These are phyloP conservation scores for Boletellus ananas DNA, from an alignment of 768 basidiomycete species.

Conservation along the genomic window DNA sequence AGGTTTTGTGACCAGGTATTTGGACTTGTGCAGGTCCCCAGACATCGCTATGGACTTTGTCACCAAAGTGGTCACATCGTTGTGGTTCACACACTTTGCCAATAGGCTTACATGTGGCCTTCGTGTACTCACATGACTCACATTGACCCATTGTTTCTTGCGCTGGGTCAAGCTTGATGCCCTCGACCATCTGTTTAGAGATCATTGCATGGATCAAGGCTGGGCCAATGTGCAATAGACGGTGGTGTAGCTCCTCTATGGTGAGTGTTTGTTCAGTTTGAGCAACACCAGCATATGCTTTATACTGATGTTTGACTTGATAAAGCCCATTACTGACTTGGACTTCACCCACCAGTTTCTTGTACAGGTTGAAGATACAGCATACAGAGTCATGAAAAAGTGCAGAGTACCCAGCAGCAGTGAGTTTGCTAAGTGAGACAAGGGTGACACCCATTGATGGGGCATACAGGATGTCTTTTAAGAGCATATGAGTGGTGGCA, in stretches of 20 bases:
- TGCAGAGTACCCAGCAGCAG: neutral
- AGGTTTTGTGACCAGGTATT: neutral
- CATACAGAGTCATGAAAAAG: neutral
- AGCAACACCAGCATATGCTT: too few relatives aligned
- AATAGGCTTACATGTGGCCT: slow-evolving; percentile 6
- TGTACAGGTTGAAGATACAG: slow-evolving; percentile 10
- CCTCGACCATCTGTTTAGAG: slow-evolving; percentile 2
- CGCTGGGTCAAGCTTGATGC: neutral
- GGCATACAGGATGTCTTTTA: neutral
- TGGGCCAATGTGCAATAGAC: slow-evolving; percentile 1
- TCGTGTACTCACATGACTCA: slow-evolving; percentile 10
- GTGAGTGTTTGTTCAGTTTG: neutral
- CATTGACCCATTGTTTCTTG: slow-evolving; percentile 9
- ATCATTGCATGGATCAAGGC: slow-evolving; percentile 1
- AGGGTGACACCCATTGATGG: neutral
- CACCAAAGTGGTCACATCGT: too few relatives aligned
- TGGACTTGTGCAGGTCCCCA: neutral
- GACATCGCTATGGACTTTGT: slow-evolving; percentile 13
- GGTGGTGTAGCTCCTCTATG: neutral
- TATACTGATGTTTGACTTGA: too few relatives aligned
- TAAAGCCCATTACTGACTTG: slow-evolving; percentile 20
- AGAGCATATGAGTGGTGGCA: neutral
- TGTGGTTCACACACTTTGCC: neutral
- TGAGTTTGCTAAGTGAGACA: neutral
- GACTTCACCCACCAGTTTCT: slow-evolving; percentile 10